These are phyloP conservation scores for Podaxis sp. DNA, from an alignment of 768 basidiomycete genomes.

Conservation along the genomic window DNA sequence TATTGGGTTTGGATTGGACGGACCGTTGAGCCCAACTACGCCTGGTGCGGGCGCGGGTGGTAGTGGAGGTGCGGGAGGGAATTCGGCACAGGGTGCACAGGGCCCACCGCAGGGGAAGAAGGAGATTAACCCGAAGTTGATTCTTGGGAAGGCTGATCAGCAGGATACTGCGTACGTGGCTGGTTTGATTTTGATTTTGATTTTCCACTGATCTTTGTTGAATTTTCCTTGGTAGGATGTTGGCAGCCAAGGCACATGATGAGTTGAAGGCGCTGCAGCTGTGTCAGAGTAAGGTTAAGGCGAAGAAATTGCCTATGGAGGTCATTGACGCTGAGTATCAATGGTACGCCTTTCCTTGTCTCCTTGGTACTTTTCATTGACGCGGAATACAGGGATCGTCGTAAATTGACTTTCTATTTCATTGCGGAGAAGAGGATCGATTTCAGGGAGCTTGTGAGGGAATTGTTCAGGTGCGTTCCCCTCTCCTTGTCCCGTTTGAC, in stretches of 20 bases:
- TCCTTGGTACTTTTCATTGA: slow-evolving; percentile 3
- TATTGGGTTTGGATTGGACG: slow-evolving; percentile 28
- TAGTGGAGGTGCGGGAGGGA: slow-evolving; percentile 30
- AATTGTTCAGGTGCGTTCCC: slow-evolving; percentile 76
- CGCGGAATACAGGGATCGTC: slow-evolving; percentile 73
- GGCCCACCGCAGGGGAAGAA: slow-evolving; percentile 55
- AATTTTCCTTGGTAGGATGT: slow-evolving; percentile 42
- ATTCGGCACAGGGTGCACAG: slow-evolving; percentile 23
- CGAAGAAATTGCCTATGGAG: slow-evolving; percentile 97
- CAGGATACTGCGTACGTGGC: slow-evolving; percentile 73
- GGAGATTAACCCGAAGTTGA: slow-evolving; percentile 96
- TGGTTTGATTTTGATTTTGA: slow-evolving; percentile 5
- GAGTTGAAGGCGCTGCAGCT: slow-evolving; percentile 90
- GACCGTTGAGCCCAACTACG: slow-evolving; percentile 39
- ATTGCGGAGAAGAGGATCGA: slow-evolving; percentile 94
- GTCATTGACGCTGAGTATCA: slow-evolving; percentile 99
- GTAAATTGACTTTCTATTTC: slow-evolving; percentile 98
- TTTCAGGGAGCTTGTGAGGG: slow-evolving; percentile 94
- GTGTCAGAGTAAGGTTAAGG: slow-evolving; percentile 88
- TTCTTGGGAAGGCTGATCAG: slow-evolving; percentile 82
- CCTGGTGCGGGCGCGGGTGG: slow-evolving; percentile 36
- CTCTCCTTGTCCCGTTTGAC: background rate
- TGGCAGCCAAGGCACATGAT: slow-evolving; percentile 84
- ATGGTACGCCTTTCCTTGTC: slow-evolving; percentile 56
- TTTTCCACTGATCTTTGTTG: background rate